Evolutionary conservation across 129 eudicot genomes (phyloP).

Genomic region (Chrysanthemum lavandulifolium): DNA sequence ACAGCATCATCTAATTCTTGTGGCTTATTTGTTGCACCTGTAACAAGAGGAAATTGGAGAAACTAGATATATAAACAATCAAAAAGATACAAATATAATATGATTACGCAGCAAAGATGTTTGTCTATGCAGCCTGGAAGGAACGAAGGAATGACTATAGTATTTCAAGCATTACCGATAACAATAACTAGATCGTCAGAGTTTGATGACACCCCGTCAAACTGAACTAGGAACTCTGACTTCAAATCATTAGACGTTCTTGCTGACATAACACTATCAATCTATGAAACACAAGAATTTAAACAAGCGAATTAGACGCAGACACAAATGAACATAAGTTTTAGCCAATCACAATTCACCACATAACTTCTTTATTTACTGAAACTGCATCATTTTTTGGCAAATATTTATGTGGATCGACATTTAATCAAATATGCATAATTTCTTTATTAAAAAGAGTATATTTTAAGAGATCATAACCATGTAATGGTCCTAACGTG

Average conservation of each 20-base stretch:
- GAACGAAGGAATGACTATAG: background rate
- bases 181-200: slow-evolving; percentile 81
- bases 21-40: slow-evolving; percentile 99
- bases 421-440: background rate
- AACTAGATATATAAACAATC: background rate
- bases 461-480: background rate
- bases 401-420: background rate
- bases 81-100: background rate
- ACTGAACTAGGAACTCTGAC: slow-evolving; percentile 95
- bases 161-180: slow-evolving; percentile 48
- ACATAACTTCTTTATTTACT: background rate
- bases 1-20: slow-evolving; percentile 99
- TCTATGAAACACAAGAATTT: slow-evolving; percentile 36
- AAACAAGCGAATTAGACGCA: slow-evolving; percentile 13
- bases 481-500: background rate
- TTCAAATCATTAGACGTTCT: slow-evolving; percentile 83
- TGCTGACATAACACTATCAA: slow-evolving; percentile 96
- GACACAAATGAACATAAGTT: background rate
- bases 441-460: too few relatives aligned
- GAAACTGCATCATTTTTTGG: slow-evolving; percentile 1
- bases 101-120: background rate
- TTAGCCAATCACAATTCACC: background rate
- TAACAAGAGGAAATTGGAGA: slow-evolving; percentile 21
- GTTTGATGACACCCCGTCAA: slow-evolving; percentile 91
- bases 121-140: too few relatives aligned